A percentile compares a stretch with the other conserved stretches of the same genome.
phyloP scores from a whole-genome alignment of 2,329 filamentous ascomycete genomes.

The Diplodia corticola region DNA sequence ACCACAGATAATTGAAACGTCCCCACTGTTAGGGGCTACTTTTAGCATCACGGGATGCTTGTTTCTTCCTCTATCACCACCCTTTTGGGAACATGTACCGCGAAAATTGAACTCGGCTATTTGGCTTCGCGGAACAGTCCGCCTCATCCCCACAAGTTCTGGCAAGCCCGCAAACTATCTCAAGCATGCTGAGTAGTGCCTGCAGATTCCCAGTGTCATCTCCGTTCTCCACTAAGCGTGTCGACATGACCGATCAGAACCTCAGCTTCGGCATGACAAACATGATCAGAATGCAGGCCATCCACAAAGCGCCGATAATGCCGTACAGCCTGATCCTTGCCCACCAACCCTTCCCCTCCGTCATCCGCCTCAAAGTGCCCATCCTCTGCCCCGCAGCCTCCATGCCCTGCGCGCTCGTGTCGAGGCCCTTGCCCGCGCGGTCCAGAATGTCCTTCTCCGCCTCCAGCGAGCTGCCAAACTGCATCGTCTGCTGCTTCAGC shows the following conservation, averaged over 20 bases:
- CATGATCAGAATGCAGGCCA: slow-evolving; percentile 75
- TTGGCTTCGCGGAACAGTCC: neutral
- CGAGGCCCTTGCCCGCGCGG: slow-evolving; percentile 71
- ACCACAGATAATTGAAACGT: neutral
- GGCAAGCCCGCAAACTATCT: neutral
- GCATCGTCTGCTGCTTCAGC: slow-evolving; percentile 72
- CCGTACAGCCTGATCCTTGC: slow-evolving; percentile 80
- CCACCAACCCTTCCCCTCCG: slow-evolving; percentile 86
- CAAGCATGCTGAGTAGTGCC: neutral
- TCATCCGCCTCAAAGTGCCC: slow-evolving; percentile 75
- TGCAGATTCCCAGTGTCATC: neutral
- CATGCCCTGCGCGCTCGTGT: slow-evolving; percentile 74
- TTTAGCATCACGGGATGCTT: slow-evolving; percentile 2
- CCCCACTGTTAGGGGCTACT: slow-evolving; percentile 1
- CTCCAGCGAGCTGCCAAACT: slow-evolving; percentile 71
- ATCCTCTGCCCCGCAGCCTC: slow-evolving; percentile 74
- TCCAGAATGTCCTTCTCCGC: slow-evolving; percentile 71
- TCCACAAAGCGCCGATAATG: slow-evolving; percentile 79
- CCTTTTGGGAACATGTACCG: neutral
- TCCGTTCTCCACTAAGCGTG: neutral
- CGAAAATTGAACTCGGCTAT: neutral
- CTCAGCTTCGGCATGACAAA: slow-evolving; percentile 85
- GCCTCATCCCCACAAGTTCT: neutral
- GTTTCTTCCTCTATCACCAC: neutral
- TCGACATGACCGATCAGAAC: slow-evolving; percentile 57